Conservation (phyloP, 352 stramenopile species). For the Phytophthora uliginosa region DNA sequence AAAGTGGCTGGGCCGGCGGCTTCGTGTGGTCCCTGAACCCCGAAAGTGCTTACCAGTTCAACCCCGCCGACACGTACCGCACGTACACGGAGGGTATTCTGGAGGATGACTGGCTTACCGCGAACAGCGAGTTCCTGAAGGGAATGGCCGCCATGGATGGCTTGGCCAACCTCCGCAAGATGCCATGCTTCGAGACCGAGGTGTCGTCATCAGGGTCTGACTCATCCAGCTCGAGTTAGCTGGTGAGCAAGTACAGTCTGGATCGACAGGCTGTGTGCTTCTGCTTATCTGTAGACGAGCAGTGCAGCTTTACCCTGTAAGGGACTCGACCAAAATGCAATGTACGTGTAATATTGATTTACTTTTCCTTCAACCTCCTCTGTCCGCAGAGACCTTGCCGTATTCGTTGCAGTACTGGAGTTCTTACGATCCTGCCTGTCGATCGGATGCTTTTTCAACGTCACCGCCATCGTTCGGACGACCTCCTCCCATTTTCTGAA, state of each 20-base stretch:
- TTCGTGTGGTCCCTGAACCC: conserved; percentile 77
- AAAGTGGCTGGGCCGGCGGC: conserved; percentile 53
- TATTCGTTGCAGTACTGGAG: not conserved
- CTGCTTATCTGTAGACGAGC: conserved; percentile 1
- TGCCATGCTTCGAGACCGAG: conserved; percentile 60
- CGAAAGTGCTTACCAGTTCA: conserved; percentile 71
- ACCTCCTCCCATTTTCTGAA: conserved; percentile 52
- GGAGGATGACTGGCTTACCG: conserved; percentile 58
- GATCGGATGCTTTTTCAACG: not conserved
- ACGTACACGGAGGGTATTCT: conserved; percentile 61
- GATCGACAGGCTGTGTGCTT: conserved; percentile 8
- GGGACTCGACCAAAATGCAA: not conserved
- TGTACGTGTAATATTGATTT: conserved; percentile 7
- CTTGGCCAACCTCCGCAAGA: conserved; percentile 46
- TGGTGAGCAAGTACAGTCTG: not conserved
- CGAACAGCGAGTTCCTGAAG: conserved; percentile 53
- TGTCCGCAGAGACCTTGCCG: not conserved
- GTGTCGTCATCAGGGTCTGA: conserved; percentile 34
- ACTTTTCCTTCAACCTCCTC: not conserved
- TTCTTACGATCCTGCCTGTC: not conserved
- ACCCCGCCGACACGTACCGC: conserved; percentile 46
- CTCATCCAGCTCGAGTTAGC: conserved; percentile 27
- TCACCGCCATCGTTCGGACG: conserved; percentile 9
- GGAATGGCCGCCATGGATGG: conserved; percentile 50
- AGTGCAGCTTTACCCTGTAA: conserved; percentile 4